These are phyloP conservation scores for Trichoderma koningii DNA, from an alignment of 2,329 filamentous ascomycete species.

Conservation along the genomic window DNA sequence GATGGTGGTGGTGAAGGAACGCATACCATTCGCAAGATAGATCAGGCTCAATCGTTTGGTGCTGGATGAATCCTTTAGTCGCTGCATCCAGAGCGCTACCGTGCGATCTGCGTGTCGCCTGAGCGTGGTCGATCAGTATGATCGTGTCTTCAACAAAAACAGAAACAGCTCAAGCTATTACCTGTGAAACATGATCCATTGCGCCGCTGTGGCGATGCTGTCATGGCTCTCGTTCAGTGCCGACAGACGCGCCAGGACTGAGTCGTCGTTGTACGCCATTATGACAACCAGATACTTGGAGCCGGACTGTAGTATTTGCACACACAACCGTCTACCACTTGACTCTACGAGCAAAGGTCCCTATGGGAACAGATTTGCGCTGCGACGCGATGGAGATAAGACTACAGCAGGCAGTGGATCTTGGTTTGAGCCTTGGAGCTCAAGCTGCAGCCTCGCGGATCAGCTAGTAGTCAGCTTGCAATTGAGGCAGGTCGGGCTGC, in stretches of 20 bases:
- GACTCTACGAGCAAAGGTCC: slow-evolving; percentile 31
- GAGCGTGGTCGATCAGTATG: not conserved
- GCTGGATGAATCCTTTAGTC: slow-evolving; percentile 82
- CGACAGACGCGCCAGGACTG: slow-evolving; percentile 90
- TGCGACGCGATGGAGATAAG: slow-evolving; percentile 35
- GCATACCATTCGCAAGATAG: slow-evolving; percentile 89
- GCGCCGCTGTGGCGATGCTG: slow-evolving; percentile 90
- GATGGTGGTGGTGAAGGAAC: not conserved
- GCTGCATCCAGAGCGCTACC: slow-evolving; percentile 86
- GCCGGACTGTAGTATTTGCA: not conserved
- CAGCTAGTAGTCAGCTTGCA: slow-evolving; percentile 10
- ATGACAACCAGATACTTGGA: not conserved
- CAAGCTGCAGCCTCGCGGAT: slow-evolving; percentile 12
- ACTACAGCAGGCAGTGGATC: slow-evolving; percentile 37
- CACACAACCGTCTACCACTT: not conserved
- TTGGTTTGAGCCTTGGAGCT: slow-evolving; percentile 5
- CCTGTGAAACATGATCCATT: slow-evolving; percentile 99
- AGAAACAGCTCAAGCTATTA: slow-evolving; percentile 45
- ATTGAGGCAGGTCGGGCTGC: not conserved
- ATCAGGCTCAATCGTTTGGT: slow-evolving; percentile 86
- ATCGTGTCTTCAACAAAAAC: not conserved
- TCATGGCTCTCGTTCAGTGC: slow-evolving; percentile 97
- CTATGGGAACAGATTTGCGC: slow-evolving; percentile 30
- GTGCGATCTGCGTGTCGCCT: slow-evolving; percentile 92
- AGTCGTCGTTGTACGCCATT: slow-evolving; percentile 97